Conservation (phyloP, 139 green algal species). For the Closterium sp. region DNA sequence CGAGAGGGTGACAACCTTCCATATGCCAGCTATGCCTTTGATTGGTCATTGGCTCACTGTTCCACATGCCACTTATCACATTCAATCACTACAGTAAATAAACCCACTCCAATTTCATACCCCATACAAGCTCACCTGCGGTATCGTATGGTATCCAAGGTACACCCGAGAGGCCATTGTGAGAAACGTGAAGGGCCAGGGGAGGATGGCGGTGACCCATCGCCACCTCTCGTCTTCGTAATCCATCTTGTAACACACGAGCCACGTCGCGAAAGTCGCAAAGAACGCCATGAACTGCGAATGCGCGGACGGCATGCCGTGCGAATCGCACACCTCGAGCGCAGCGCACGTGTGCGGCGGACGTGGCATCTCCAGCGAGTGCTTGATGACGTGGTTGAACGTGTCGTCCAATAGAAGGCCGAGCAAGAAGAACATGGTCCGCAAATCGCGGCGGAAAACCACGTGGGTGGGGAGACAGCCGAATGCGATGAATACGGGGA, state of each 20-base stretch:
- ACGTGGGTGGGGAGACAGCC: slow-evolving; percentile 24
- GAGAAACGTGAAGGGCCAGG: slow-evolving; percentile 22
- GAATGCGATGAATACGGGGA: slow-evolving; percentile 37
- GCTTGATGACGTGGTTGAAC: slow-evolving; percentile 31
- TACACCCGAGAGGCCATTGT: slow-evolving; percentile 37
- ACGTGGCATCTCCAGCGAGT: background rate
- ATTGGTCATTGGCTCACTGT: too few relatives aligned
- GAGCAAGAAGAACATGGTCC: slow-evolving; percentile 39
- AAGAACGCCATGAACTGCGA: slow-evolving; percentile 45
- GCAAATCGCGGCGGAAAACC: slow-evolving; percentile 27
- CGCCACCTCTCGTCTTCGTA: slow-evolving; percentile 3
- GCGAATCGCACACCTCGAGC: slow-evolving; percentile 31
- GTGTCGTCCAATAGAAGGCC: slow-evolving; percentile 10
- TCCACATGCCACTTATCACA: too few relatives aligned
- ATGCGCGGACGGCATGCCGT: slow-evolving; percentile 38
- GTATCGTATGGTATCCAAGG: slow-evolving; percentile 27
- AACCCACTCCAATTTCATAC: background rate
- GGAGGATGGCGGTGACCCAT: background rate
- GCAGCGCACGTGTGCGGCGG: slow-evolving; percentile 17
- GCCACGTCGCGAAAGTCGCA: slow-evolving; percentile 17
- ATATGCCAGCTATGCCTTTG: too few relatives aligned
- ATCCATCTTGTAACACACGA: background rate
- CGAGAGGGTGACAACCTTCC: too few relatives aligned
- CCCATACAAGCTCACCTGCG: slow-evolving; percentile 4
- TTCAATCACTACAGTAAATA: too few relatives aligned